Evolutionary conservation across 2,329 filamentous ascomycete genomes (phyloP).

Genomic region (Colletotrichum ledebouriae): DNA sequence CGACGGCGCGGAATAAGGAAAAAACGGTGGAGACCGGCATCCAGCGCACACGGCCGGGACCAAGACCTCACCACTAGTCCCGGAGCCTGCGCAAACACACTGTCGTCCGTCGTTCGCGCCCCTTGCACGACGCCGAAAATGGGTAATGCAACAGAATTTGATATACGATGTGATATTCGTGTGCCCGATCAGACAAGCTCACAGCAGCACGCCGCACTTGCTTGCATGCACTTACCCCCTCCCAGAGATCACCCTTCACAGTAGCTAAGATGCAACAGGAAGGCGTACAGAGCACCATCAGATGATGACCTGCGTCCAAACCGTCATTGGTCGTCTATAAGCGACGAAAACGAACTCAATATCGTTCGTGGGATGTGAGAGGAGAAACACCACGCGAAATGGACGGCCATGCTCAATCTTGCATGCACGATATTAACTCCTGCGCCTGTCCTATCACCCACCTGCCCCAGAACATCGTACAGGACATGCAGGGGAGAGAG

Average conservation of each 20-base stretch:
- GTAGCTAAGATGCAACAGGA: constrained; percentile 12
- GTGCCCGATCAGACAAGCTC: constrained; percentile 25
- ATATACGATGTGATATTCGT: constrained; percentile 7
- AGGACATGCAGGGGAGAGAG: constrained; percentile 7
- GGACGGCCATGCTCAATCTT: constrained; percentile 7
- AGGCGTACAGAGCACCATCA: constrained; percentile 23
- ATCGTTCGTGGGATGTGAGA: constrained; percentile 3
- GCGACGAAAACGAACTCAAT: constrained; percentile 30
- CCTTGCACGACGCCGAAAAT: constrained; percentile 3
- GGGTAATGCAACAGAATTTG: neutral
- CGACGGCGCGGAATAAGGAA: neutral
- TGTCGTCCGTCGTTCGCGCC: neutral
- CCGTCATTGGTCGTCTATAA: constrained; percentile 14
- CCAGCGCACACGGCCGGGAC: neutral
- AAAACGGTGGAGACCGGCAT: constrained; percentile 5
- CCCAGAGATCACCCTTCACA: constrained; percentile 4
- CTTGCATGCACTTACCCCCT: neutral
- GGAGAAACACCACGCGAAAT: neutral
- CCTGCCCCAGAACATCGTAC: constrained; percentile 11
- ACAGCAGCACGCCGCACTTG: constrained; percentile 1
- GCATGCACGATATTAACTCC: constrained; percentile 26
- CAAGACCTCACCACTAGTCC: neutral
- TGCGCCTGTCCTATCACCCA: constrained; percentile 1
- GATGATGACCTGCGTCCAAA: constrained; percentile 2
- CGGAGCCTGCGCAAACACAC: neutral